Percentiles rank a stretch among this genome's conserved stretches.
phyloP scores from a whole-genome alignment of 257 asterid genomes.

The Solanum megistacrolobum region DNA sequence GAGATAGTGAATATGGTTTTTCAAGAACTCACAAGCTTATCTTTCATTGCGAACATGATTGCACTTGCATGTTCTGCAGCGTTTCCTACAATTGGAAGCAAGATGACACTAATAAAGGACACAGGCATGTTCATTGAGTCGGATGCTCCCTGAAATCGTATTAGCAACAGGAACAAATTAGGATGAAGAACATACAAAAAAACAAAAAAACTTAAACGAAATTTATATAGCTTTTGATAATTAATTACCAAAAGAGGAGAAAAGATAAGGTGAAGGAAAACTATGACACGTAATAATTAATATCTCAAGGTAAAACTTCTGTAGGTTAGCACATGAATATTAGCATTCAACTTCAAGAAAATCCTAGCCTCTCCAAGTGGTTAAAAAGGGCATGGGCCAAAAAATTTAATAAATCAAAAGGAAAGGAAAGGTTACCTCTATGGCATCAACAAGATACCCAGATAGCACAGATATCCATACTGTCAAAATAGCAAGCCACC shows the following conservation, averaged over 20 bases:
- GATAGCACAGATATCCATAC: too few relatives aligned
- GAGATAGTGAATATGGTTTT: neutral
- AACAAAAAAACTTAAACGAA: neutral
- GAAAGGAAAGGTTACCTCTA: too few relatives aligned
- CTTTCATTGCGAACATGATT: constrained; percentile 97
- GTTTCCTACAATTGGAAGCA: constrained; percentile 92
- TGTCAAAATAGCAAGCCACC: too few relatives aligned
- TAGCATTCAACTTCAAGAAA: too few relatives aligned
- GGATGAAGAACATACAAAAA: neutral
- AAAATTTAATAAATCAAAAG: too few relatives aligned
- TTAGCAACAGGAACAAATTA: neutral
- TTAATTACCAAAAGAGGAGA: neutral
- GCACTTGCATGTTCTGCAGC: constrained; percentile 99
- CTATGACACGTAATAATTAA: too few relatives aligned
- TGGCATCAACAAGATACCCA: too few relatives aligned
- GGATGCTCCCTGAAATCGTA: constrained; percentile 68
- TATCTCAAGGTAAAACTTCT: too few relatives aligned
- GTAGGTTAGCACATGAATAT: too few relatives aligned
- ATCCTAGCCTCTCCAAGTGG: too few relatives aligned
- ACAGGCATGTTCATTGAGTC: constrained; percentile 79
- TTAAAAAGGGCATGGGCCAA: too few relatives aligned
- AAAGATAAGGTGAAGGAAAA: neutral
- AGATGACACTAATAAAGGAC: constrained; percentile 79
- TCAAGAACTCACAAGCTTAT: constrained; percentile 33
- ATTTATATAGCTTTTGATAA: neutral